These are phyloP conservation scores for Candida dendrica DNA, from an alignment of 805 yeast genomes.

Conservation along the genomic window DNA sequence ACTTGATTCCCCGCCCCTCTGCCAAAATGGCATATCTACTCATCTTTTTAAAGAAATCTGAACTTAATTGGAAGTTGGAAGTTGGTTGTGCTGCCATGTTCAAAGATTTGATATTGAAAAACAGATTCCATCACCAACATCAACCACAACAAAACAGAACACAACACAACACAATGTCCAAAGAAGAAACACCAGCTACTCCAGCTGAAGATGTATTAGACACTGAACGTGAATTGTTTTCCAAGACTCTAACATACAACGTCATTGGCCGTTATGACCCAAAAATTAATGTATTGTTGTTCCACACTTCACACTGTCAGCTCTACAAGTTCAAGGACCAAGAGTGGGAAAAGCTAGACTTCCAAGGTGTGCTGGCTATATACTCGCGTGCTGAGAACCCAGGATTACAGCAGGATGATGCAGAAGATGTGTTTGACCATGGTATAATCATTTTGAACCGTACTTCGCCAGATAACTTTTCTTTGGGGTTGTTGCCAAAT, in stretches of 20 bases:
- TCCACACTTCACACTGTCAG: slow-evolving; percentile 66
- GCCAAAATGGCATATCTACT: no score
- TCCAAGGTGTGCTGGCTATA: slow-evolving; percentile 62
- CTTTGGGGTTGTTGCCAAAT: slow-evolving; percentile 60
- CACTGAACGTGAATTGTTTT: slow-evolving; percentile 33
- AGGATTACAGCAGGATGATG: not conserved
- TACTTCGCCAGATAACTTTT: slow-evolving; percentile 60
- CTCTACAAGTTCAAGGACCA: slow-evolving; percentile 53
- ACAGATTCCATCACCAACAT: no score
- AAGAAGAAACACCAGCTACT: no score
- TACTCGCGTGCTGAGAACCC: slow-evolving; percentile 41
- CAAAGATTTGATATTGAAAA: no score
- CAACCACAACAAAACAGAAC: no score
- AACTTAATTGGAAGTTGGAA: no score
- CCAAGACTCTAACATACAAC: slow-evolving; percentile 64
- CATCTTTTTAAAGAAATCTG: no score
- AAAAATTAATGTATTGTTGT: slow-evolving; percentile 55
- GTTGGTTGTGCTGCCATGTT: no score
- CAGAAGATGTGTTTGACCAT: slow-evolving; percentile 40
- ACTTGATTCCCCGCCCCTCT: no score
- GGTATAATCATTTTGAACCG: slow-evolving; percentile 69
- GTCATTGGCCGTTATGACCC: slow-evolving; percentile 77
- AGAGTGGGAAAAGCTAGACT: slow-evolving; percentile 68
- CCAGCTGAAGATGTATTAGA: not conserved
- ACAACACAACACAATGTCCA: no score